Conservation (phyloP, 78 protist genomes). For the Dictyostelium purpureum region DNA sequence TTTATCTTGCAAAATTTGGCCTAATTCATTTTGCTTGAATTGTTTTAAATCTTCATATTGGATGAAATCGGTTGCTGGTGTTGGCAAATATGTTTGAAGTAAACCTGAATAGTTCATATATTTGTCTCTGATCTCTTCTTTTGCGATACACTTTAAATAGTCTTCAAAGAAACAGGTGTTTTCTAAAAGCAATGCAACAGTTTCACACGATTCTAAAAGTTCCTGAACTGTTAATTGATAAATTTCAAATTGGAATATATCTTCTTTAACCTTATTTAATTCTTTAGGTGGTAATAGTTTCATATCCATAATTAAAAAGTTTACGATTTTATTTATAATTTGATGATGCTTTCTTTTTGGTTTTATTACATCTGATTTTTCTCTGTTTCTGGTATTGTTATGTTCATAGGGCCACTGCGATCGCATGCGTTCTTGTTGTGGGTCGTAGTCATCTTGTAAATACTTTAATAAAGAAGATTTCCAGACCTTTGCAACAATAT, state of each 20-base stretch:
- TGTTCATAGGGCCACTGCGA: too few relatives aligned
- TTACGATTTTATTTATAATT: background rate
- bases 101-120: background rate
- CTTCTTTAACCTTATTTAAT: background rate
- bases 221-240: background rate
- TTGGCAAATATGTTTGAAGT: background rate
- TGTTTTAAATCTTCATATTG: too few relatives aligned
- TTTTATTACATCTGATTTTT: too few relatives aligned
- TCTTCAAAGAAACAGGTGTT: background rate
- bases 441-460: background rate
- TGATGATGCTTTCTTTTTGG: background rate
- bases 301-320: background rate
- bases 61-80: background rate
- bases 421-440: too few relatives aligned
- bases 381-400: too few relatives aligned
- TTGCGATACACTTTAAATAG: background rate
- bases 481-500: background rate
- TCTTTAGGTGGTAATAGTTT: constrained; percentile 8
- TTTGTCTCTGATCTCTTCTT: background rate
- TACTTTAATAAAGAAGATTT: background rate
- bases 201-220: background rate
- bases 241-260: background rate
- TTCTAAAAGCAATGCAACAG: background rate
- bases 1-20: background rate
- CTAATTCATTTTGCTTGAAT: background rate